Base-by-base conservation (phyloP, 2,329 filamentous ascomycete species). In the Epichloe scottii region DNA sequence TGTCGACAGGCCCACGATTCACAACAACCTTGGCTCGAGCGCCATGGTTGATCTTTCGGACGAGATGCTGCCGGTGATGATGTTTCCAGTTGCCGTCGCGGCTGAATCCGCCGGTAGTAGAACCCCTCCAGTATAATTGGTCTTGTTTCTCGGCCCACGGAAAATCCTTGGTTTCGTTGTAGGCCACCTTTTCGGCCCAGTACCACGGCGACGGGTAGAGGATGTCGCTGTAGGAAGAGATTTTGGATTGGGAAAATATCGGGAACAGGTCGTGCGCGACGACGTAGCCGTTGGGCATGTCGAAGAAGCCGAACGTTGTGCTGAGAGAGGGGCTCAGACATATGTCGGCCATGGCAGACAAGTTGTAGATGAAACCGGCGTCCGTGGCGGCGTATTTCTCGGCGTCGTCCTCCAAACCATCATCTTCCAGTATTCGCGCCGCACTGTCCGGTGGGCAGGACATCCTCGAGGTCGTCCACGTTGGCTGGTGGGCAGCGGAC, bases 121-220 rank as follows among this genome's bases (percentile, higher is more conserved):
- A 95, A 7, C 93, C 93, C 35, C 93, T 85, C 93, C 93, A 98
- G 74, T 91, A 97, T 55, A 98, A 76, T 56, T 78, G 79, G 61
- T 84, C 78, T 38, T 77, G 69, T 66, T 98, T 98, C 48, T 80
- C 69, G 1, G 75, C 71, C 93, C 93, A 98, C 0, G 71, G 62
- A 51, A 77, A 73, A 65, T 98, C 93, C 77, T 63, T 55, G 77
- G 76, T 2, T 68, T 64, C 47, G 82, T 76, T 17, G 90, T 76
- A 65, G 97, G 97, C 15, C 4, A 96, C 91, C 67, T 89, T 94
- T 46, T 83, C 82, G 58, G 81, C 82, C 88, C 89, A 97, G 69
- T 98, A 97, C 93, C 93, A 98, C 0, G 91, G 93, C 21, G 88
- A 93, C 0, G 93, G 93, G 63, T 95, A 97, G n/a, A 96, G 67